Evolutionary conservation across 1,284 basidiomycete species (phyloP), one percentile per base, ranked within the genome.

Genomic region (Puccinia hordei): DNA sequence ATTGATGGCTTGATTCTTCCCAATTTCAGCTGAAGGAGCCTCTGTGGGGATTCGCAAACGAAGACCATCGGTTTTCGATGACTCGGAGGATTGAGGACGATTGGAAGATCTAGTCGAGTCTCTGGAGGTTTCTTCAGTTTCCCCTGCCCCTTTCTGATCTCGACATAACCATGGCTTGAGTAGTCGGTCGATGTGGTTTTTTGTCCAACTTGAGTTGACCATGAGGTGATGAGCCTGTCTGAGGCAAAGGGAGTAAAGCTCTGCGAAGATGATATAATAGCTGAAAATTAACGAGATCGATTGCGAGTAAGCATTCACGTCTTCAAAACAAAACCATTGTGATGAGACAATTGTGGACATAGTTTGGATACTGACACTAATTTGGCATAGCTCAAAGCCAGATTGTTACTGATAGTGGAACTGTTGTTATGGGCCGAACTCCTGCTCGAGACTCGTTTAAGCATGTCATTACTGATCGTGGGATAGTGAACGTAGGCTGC

Each of bases 401-500:
- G 81, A 10, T 91, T 92, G 0, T 88, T 88, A 0, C 93, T 90
- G 24, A 92, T 90, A 0, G 84, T 81, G 53, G 87, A 88, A 3
- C 88, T 87, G 83, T 95, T 94, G 38, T 93, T 93, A 82, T 92
- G 90, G 61, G 90, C 89, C 0, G 86, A 85, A 73, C 88, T 86
- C 15, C 91, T 88, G 2, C 88, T 88, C 73, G 88, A 87, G 24
- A 98, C 94, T 22, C 96, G 90, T 57, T 88, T 88, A 27, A 99
- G 89, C 97, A 99, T 99, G 83, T 95, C 92, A 0, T 92, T 92
- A 85, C 93, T 94, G 84, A 99, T 96, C 9, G 93, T 96, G 0
- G 96, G 96, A 84, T 98, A 99, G 86, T 99, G 97, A 4, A 95
- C 90, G 84, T 99, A 99, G 30, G 94, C 91, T 1, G 92, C 95